These are phyloP conservation scores for Elaeagnus macrophylla DNA, from an alignment of 306 rosid species.

Conservation along the genomic window DNA sequence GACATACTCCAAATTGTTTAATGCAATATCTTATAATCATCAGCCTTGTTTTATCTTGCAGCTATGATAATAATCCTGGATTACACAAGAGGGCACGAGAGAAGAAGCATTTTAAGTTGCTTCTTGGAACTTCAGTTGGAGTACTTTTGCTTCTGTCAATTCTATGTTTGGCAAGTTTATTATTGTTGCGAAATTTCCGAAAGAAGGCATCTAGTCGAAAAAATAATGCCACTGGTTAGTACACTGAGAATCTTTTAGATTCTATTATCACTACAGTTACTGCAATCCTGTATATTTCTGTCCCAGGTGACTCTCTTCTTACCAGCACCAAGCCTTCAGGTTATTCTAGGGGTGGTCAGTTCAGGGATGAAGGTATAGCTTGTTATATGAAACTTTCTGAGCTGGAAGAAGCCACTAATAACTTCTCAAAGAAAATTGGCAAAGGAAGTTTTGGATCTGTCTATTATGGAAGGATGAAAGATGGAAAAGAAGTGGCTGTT, in stretches of 20 bases:
- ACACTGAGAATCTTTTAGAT: constrained; percentile 6
- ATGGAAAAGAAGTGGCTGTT: constrained; percentile 97
- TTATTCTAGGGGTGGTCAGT: constrained; percentile 43
- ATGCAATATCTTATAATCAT: constrained; percentile 1
- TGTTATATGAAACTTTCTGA: constrained; percentile 59
- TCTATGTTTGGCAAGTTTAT: constrained; percentile 49
- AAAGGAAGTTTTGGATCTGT: constrained; percentile 96
- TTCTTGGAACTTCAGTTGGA: constrained; percentile 61
- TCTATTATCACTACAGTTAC: constrained; percentile 1
- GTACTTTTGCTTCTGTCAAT: constrained; percentile 38
- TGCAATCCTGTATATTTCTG: constrained; percentile 18
- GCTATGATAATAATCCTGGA: constrained; percentile 53
- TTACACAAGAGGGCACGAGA: constrained; percentile 31
- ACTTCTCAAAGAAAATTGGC: constrained; percentile 68
- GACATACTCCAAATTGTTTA: too few relatives aligned
- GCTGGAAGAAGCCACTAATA: constrained; percentile 71
- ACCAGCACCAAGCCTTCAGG: constrained; percentile 47
- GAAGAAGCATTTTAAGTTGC: constrained; percentile 52
- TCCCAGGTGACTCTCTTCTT: constrained; percentile 53
- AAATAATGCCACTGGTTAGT: constrained; percentile 49
- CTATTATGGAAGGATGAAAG: constrained; percentile 84
- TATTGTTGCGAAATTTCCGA: constrained; percentile 32
- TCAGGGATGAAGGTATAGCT: constrained; percentile 81
- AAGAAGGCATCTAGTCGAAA: constrained; percentile 36
- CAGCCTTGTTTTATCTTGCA: constrained; percentile 23